Evolutionary conservation across 176 grass and related monocot genomes (phyloP).

Genomic region (Rhynchospora tenuis): DNA sequence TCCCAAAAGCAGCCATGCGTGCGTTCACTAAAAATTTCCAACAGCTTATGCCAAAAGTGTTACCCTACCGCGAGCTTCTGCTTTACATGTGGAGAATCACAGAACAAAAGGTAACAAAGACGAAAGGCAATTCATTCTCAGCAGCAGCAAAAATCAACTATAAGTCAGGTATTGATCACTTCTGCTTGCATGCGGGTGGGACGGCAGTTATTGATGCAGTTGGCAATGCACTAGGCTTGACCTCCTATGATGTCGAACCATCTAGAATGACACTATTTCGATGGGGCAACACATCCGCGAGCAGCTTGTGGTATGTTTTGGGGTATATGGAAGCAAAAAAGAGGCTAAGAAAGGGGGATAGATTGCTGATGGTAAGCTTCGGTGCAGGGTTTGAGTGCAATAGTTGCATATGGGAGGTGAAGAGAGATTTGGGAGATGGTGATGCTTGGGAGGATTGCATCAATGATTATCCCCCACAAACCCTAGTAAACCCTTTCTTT

Average conservation of each 20-base stretch:
- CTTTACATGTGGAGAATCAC: background rate
- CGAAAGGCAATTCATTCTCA: background rate
- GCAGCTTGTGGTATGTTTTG: slow-evolving; percentile 23
- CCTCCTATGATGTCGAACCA: background rate
- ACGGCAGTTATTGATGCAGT: slow-evolving; percentile 12
- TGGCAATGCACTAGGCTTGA: background rate
- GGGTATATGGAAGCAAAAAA: slow-evolving; percentile 23
- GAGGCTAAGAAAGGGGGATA: slow-evolving; percentile 7
- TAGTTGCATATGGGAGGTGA: slow-evolving; percentile 17
- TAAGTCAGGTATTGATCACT: slow-evolving; percentile 10
- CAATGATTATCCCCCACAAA: background rate
- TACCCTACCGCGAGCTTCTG: slow-evolving; percentile 30
- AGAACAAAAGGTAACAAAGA: background rate
- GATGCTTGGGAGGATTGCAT: slow-evolving; percentile 26
- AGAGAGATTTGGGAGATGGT: slow-evolving; percentile 13
- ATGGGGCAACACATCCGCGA: slow-evolving; percentile 21
- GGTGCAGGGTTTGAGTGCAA: slow-evolving; percentile 25
- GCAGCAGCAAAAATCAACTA: background rate
- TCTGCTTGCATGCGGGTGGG: slow-evolving; percentile 18
- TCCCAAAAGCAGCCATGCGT: slow-evolving; percentile 14
- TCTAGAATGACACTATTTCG: slow-evolving; percentile 13
- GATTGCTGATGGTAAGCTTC: slow-evolving; percentile 21
- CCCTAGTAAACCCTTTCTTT: slow-evolving; percentile 4
- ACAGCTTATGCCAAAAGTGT: slow-evolving; percentile 5
- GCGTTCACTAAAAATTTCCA: slow-evolving; percentile 13